phyloP scores from a whole-genome alignment of 2,329 filamentous ascomycete species.

The Fusarium tanahbumbuense region DNA sequence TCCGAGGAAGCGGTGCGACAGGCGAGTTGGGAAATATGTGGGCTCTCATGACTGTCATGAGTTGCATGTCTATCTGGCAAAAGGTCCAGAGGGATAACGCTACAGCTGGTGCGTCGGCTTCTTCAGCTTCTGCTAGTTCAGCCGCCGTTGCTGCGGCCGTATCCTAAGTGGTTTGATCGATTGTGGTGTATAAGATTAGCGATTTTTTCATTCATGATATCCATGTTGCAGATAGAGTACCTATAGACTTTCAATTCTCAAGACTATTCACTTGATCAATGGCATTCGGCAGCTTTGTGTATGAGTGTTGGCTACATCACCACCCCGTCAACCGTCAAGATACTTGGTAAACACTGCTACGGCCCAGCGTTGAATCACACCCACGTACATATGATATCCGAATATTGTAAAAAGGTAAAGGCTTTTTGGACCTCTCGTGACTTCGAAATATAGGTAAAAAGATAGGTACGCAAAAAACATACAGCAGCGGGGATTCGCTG shows the following conservation, averaged over 20 bases:
- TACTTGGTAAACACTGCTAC: not conserved
- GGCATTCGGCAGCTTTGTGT: not conserved
- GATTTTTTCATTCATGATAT: conserved; percentile 8
- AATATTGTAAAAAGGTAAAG: not conserved
- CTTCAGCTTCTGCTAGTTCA: conserved; percentile 10
- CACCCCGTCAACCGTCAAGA: not conserved
- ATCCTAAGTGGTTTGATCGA: not conserved
- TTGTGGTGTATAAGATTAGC: not conserved
- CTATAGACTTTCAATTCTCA: not conserved
- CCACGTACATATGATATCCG: not conserved
- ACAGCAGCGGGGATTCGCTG: not conserved
- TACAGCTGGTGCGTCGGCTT: conserved; percentile 4
- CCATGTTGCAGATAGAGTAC: conserved; percentile 1
- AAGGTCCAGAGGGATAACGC: conserved; percentile 21
- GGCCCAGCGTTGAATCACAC: not conserved
- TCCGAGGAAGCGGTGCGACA: conserved; percentile 43
- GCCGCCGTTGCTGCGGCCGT: not conserved
- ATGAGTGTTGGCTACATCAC: not conserved
- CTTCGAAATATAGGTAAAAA: not conserved
- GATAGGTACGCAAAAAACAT: not conserved
- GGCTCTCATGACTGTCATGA: conserved; percentile 45
- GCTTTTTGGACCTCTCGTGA: not conserved
- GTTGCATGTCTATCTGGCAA: conserved; percentile 43
- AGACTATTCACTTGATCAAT: not conserved
- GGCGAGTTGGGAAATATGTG: conserved; percentile 44